Base-by-base conservation (phyloP, 805 yeast species). In the Kodamaea fukazawae region DNA sequence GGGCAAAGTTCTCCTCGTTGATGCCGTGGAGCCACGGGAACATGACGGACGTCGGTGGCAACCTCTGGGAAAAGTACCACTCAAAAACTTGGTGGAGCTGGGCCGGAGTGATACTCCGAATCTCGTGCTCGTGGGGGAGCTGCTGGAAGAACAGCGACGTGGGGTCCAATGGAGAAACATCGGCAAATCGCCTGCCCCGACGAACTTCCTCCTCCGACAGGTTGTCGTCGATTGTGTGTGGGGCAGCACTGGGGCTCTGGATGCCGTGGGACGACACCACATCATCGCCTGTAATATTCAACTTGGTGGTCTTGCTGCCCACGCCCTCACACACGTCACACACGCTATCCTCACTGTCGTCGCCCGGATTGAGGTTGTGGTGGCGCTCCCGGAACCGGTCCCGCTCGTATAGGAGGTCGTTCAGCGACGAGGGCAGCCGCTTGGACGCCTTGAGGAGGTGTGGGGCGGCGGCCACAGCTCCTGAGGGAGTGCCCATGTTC, bases 11-110 rank as follows among this genome's bases (percentile, higher is more conserved):
- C 26, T 71, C 67, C 10, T 68, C 70, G 45, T 82, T 79, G 32
- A 85, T 67, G 1, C 95, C 93, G 57, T 90, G 96, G 17, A 87
- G 67, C 96, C 96, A 89, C 0, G 97, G 97, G 51, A 89, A 90
- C 73, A 90, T 77, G 8, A 54, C 54, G 16, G 70, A 74, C 13
- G 90, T 82, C 3, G 75, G 76, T 0, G 96, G 96, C 3, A 69
- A 54, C 1, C 63, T 60, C 13, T 51, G 50, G 47, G 61, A 58
- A 47, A 69, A 69, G 47, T 69, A 69, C 65, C 69, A 65, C 13
- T 44, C 38, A 42, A 68, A 66, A 0, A 67, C 55, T 0, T 53
- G 51, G 9, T 27, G 37, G 39, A 44, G 34, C 37, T 53, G 36
- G 7, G 31, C 29, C 6, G 38, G 23, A 11, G 47, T 29, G 25